Conservation (phyloP, 2,329 filamentous ascomycete genomes). For the Gaeumannomyces tritici region DNA sequence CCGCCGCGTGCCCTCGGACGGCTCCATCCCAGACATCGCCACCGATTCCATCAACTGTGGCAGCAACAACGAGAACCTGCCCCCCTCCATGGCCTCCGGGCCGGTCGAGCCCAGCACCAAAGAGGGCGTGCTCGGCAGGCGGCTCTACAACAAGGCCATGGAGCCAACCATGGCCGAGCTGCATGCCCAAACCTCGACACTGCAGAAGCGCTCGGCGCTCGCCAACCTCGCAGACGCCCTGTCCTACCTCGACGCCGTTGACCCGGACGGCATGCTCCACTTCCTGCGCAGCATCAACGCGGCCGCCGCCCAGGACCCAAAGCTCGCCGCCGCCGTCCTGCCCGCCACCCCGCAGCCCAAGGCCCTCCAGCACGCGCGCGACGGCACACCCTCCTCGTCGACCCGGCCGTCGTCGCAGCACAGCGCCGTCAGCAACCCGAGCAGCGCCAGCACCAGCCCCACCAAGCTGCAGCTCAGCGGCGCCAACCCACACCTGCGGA, state of each 20-base stretch:
- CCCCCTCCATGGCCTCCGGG: constrained; percentile 27
- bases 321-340: constrained; percentile 45
- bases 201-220: constrained; percentile 70
- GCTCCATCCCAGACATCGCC: constrained; percentile 34
- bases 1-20: constrained; percentile 70
- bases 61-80: constrained; percentile 54
- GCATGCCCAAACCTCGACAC: constrained; percentile 63
- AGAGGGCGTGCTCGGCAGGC: constrained; percentile 72
- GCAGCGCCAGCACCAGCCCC: constrained; percentile 23
- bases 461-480: constrained; percentile 67
- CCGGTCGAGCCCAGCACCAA: constrained; percentile 57
- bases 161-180: constrained; percentile 79
- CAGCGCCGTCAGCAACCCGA: neutral
- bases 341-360: constrained; percentile 22
- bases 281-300: constrained; percentile 70
- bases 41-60: constrained; percentile 26
- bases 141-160: constrained; percentile 71
- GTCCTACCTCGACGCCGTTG: constrained; percentile 71
- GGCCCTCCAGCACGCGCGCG: constrained; percentile 18
- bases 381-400: constrained; percentile 29
- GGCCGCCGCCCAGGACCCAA: constrained; percentile 60
- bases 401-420: constrained; percentile 13
- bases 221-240: constrained; percentile 79
- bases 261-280: constrained; percentile 84
- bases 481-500: constrained; percentile 78